Evolutionary conservation across 2,329 filamentous ascomycete species (phyloP), one percentile per base, ranked within the genome.

Genomic region (Colletotrichum spaethianum): DNA sequence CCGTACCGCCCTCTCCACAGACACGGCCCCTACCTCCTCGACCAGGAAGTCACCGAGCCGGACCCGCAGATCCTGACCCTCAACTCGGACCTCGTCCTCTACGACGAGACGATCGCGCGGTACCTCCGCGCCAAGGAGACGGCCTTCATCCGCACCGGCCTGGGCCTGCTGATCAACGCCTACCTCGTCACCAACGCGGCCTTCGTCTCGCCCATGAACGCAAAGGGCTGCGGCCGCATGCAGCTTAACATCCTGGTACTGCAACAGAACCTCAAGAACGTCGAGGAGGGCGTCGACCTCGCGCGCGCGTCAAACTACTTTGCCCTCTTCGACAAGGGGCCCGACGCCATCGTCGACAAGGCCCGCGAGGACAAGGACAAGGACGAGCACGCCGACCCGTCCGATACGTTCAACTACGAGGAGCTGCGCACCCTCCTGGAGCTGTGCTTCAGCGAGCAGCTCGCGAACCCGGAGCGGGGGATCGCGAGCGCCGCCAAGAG

Each of bases 201-300:
- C 23, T 89, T 90, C 78, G 93, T 96, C 55, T 91, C 91, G 61
- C 91, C 93, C 9, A 96, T 99, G 91, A 98, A 99, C 80, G 85
- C 84, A 46, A 90, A 93, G 76, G 96, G 96, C 52, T 94, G 92
- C 72, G 91, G 92, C n/a, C 90, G 95, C 46, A 95, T 99, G 90
- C 93, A 95, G 80, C 90, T 98, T 78, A 98, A 99, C 80, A 94
- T 98, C 60, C 88, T 98, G 31, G 96, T 99, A 50, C 86, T 99
- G 63, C 96, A 98, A 83, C 96, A 99, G 80, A 98, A 98, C 78
- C 90, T 99, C 67, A 98, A 98, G 85, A 97, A 97, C 75, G 92
- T 99, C 64, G 94, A 96, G 81, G 86, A 89, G 2, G 89, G 88
- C 11, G 92, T 93, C 3, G 87, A 89, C 68, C 85, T 96, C 36